Evolutionary conservation across 208 protist species (phyloP).

Genomic region (Angomonas ambiguus): DNA sequence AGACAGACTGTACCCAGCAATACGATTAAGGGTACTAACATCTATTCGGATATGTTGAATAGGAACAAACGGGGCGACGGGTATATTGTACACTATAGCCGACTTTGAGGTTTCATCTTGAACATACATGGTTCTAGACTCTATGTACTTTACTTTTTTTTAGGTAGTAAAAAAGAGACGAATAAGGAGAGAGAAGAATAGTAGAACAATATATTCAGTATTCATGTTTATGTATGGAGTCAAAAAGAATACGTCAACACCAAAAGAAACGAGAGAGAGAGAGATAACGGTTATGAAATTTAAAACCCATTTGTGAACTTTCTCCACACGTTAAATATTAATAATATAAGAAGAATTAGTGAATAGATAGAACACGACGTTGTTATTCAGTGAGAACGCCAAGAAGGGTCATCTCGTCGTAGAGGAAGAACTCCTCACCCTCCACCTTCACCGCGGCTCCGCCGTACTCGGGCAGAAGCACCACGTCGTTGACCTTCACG

Average conservation of each 20-base stretch:
- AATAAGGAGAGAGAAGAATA: constrained; percentile 9
- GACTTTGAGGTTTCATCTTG: constrained; percentile 31
- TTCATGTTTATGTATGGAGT: background rate
- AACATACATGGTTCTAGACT: constrained; percentile 22
- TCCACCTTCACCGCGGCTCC: constrained; percentile 87
- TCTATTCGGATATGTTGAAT: constrained; percentile 58
- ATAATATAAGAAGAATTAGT: background rate
- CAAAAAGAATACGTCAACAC: background rate
- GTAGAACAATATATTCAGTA: background rate
- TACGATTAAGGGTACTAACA: constrained; percentile 37
- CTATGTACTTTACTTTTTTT: constrained; percentile 6
- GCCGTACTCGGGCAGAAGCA: constrained; percentile 89
- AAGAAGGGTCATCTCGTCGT: constrained; percentile 84
- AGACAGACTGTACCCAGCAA: constrained; percentile 47
- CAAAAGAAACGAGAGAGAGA: background rate
- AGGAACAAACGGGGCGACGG: constrained; percentile 49
- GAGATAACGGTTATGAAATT: background rate
- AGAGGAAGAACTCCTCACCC: constrained; percentile 90
- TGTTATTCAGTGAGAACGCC: constrained; percentile 73
- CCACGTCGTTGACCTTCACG: constrained; percentile 86
- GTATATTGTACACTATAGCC: constrained; percentile 43
- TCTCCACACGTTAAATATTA: background rate
- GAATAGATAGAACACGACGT: background rate
- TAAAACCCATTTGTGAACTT: background rate
- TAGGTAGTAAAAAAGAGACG: constrained; percentile 7